phyloP scores from a whole-genome alignment of 2,329 filamentous ascomycete species.

The Fusarium fracticaudum region DNA sequence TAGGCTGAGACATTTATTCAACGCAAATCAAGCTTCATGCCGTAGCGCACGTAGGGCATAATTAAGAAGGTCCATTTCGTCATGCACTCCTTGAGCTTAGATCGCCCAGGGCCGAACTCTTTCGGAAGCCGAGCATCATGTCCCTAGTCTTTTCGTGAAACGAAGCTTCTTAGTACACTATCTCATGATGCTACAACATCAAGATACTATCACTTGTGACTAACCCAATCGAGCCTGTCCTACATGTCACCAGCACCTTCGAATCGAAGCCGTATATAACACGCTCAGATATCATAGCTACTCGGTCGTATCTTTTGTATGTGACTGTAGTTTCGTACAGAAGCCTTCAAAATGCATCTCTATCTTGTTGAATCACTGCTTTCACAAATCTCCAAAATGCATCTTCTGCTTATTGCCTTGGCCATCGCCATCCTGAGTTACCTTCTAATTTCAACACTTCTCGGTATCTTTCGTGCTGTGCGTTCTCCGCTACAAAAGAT shows the following conservation, averaged over 20 bases:
- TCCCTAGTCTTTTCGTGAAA: neutral
- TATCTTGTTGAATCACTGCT: too few relatives aligned
- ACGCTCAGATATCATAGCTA: neutral
- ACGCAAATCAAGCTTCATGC: neutral
- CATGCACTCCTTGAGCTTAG: neutral
- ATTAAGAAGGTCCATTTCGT: neutral
- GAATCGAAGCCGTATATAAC: neutral
- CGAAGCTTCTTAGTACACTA: neutral
- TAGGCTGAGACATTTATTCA: neutral
- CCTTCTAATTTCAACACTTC: neutral
- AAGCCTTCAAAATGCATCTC: neutral
- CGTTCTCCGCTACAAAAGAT: neutral
- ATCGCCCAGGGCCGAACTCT: too few relatives aligned
- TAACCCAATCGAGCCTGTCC: neutral
- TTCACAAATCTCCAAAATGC: neutral
- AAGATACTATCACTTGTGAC: neutral
- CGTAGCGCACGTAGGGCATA: neutral
- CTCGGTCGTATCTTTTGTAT: neutral
- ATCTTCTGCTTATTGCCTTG: neutral
- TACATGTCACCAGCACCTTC: neutral
- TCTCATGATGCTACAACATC: neutral
- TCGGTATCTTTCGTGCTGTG: neutral
- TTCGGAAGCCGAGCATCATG: neutral
- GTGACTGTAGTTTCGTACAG: accelerated
- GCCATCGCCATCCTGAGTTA: neutral